Evolutionary conservation across 2,329 filamentous ascomycete genomes (phyloP).

Genomic region (Epichloe hybrida): DNA sequence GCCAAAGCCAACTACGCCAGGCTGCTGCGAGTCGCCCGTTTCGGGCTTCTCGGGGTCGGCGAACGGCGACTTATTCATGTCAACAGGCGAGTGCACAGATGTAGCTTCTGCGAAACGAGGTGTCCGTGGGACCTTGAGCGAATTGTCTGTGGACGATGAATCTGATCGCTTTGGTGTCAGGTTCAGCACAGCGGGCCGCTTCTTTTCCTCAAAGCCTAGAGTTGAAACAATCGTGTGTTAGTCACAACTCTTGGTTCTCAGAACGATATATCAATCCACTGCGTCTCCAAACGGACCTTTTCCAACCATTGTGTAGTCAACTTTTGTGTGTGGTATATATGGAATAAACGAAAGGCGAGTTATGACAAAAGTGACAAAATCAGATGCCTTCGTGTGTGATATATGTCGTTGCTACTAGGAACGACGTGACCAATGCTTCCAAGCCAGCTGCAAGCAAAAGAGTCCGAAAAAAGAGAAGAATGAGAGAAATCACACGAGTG

Average conservation of each 20-base stretch:
- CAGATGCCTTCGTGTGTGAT: background rate
- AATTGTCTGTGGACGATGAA: slow-evolving; percentile 39
- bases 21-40: slow-evolving; percentile 45
- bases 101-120: slow-evolving; percentile 75
- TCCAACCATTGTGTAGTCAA: slow-evolving; percentile 20
- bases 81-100: slow-evolving; percentile 62
- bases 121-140: slow-evolving; percentile 55
- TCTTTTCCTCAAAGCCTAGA: slow-evolving; percentile 35
- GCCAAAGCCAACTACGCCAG: slow-evolving; percentile 83
- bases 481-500: slow-evolving; percentile 23
- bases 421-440: slow-evolving; percentile 6
- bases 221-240: slow-evolving; percentile 10
- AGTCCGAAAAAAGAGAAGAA: slow-evolving; percentile 14
- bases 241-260: background rate
- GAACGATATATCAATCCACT: background rate
- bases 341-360: slow-evolving; percentile 1
- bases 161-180: slow-evolving; percentile 35
- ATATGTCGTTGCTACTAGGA: slow-evolving; percentile 1
- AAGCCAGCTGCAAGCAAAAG: slow-evolving; percentile 9
- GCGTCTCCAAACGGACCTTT: slow-evolving; percentile 23
- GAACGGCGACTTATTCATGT: slow-evolving; percentile 43
- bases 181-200: slow-evolving; percentile 42
- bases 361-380: slow-evolving; percentile 3
- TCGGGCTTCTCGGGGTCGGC: slow-evolving; percentile 43
- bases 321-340: slow-evolving; percentile 4